A percentile compares a stretch with the other conserved stretches of the same genome.
phyloP scores from a whole-genome alignment of 768 basidiomycete genomes.

The Rhodotorula paludigena region DNA sequence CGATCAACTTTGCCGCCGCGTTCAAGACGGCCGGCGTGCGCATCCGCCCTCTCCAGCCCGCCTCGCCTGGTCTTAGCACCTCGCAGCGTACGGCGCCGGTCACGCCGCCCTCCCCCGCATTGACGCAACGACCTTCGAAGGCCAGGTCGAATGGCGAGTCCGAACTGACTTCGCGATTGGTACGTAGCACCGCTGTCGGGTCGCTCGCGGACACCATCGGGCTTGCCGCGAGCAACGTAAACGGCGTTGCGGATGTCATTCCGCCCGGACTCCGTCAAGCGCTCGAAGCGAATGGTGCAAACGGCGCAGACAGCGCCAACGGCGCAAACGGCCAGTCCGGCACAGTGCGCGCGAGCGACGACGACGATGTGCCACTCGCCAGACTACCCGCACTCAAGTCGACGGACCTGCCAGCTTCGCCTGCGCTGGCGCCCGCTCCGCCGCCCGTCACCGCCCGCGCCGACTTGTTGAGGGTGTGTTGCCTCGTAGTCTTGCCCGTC shows the following conservation, averaged over 20 bases:
- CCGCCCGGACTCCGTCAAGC: constrained; percentile 6
- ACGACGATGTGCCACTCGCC: neutral
- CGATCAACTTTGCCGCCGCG: constrained; percentile 87
- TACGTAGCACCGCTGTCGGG: neutral
- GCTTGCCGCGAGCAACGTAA: neutral
- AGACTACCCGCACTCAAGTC: neutral
- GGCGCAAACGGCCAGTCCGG: no score
- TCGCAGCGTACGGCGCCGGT: neutral
- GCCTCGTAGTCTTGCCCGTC: neutral
- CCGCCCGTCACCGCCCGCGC: constrained; percentile 28
- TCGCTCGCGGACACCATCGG: neutral
- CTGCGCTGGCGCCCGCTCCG: neutral
- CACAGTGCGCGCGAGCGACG: neutral
- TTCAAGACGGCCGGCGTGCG: constrained; percentile 79
- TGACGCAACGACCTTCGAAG: no score
- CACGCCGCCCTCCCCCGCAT: no score
- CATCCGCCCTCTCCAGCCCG: constrained; percentile 58
- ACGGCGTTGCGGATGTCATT: neutral
- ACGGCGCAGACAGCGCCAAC: no score
- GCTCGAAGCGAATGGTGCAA: neutral
- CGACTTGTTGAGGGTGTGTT: constrained; percentile 42
- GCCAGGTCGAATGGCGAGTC: no score
- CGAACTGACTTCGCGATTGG: neutral
- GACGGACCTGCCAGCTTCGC: neutral
- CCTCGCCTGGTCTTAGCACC: neutral